A percentile compares a stretch with the other conserved stretches of the same genome.
Evolutionary conservation across 306 rosid species (phyloP).

Genomic region (Dicorynia guianensis): DNA sequence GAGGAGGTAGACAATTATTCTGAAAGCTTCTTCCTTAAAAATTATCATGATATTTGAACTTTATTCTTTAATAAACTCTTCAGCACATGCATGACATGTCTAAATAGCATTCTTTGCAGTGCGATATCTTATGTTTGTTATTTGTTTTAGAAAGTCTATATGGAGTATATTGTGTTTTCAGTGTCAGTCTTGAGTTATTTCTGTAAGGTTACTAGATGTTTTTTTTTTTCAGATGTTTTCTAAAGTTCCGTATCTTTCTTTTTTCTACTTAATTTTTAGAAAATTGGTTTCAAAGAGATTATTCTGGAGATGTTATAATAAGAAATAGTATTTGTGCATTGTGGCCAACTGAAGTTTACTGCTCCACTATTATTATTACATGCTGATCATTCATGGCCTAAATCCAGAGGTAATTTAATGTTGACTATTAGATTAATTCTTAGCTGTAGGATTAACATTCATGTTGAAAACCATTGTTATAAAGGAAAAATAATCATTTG

Average conservation of each 20-base stretch:
- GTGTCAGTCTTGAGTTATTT: conserved; percentile 1
- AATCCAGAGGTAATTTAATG: conserved; percentile 7
- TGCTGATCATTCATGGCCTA: neutral
- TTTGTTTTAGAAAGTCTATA: neutral
- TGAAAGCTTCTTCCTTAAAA: conserved; percentile 18
- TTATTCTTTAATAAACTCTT: neutral
- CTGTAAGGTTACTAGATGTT: neutral
- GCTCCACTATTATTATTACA: neutral
- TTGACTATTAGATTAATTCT: conserved; percentile 2
- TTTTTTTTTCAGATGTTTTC: neutral
- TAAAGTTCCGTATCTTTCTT: neutral
- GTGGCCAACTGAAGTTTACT: neutral
- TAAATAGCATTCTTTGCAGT: neutral
- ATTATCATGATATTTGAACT: conserved; percentile 7
- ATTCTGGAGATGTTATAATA: neutral
- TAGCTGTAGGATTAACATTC: neutral
- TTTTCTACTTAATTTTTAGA: neutral
- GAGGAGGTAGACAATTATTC: conserved; percentile 69
- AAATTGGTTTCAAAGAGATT: no score
- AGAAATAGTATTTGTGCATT: neutral
- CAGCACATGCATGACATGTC: neutral
- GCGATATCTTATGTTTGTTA: conserved; percentile 8
- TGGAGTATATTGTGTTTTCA: neutral
- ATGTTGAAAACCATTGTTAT: neutral
- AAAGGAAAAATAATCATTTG: neutral